Evolutionary conservation across 306 rosid species (phyloP).

Genomic region (Quercus dentata): DNA sequence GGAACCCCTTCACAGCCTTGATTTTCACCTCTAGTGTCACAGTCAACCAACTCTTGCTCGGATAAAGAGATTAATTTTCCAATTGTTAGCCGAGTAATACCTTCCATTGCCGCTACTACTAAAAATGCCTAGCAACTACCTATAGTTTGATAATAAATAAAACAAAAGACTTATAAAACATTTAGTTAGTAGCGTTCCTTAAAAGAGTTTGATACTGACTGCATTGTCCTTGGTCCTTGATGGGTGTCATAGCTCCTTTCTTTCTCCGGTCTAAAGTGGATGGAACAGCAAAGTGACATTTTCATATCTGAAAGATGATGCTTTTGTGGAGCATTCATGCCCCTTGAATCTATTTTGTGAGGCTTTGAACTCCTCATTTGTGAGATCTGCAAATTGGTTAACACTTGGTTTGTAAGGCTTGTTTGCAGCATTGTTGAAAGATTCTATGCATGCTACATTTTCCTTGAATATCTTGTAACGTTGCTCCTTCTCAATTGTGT

Average conservation of each 20-base stretch:
- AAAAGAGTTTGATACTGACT: conserved; percentile 16
- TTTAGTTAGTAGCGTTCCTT: too few relatives aligned
- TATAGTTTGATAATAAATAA: neutral
- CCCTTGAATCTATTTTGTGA: too few relatives aligned
- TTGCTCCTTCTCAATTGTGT: too few relatives aligned
- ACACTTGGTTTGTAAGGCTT: too few relatives aligned
- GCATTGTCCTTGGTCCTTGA: conserved; percentile 38
- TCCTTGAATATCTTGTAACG: too few relatives aligned
- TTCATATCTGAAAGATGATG: conserved; percentile 20
- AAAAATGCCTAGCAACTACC: conserved; percentile 46
- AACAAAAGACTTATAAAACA: too few relatives aligned
- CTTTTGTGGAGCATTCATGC: too few relatives aligned
- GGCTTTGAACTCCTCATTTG: too few relatives aligned
- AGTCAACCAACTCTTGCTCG: conserved; percentile 46
- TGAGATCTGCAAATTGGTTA: too few relatives aligned
- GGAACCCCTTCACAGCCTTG: conserved; percentile 41
- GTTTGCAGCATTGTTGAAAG: too few relatives aligned
- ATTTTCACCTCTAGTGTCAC: conserved; percentile 32
- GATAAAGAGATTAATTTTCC: conserved; percentile 32
- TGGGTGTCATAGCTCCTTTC: conserved; percentile 14
- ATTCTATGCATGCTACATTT: too few relatives aligned
- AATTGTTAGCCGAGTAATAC: conserved; percentile 16
- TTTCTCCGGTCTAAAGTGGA: too few relatives aligned
- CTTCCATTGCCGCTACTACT: conserved; percentile 45
- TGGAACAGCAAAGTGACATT: conserved; percentile 32